phyloP scores from a whole-genome alignment of 2,329 filamentous ascomycete genomes.

The Cladosporium sp. region DNA sequence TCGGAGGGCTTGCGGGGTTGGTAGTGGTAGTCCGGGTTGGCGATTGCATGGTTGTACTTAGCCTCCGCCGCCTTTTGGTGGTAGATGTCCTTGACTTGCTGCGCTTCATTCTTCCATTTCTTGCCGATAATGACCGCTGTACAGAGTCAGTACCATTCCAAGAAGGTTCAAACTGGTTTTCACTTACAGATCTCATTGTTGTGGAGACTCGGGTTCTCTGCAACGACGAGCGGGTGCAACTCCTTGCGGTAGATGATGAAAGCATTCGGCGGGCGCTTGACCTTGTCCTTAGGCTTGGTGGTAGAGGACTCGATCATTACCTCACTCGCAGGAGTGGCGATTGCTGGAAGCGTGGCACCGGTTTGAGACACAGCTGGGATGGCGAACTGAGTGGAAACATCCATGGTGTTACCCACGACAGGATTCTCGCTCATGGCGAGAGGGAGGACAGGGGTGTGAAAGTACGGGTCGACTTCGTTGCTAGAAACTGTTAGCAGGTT shows the following conservation, averaged over 20 bases:
- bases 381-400: neutral
- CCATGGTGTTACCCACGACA: neutral
- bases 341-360: neutral
- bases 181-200: slow-evolving; percentile 45
- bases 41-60: slow-evolving; percentile 37
- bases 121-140: slow-evolving; percentile 39
- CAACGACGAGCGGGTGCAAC: slow-evolving; percentile 34
- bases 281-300: slow-evolving; percentile 23
- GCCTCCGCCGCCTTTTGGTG: slow-evolving; percentile 36
- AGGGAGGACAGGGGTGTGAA: neutral
- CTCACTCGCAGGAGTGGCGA: neutral
- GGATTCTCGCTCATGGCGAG: neutral
- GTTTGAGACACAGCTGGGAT: neutral
- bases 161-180: neutral
- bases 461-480: neutral
- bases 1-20: slow-evolving; percentile 44
- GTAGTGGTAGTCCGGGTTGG: slow-evolving; percentile 44
- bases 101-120: slow-evolving; percentile 38
- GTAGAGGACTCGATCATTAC: neutral
- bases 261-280: slow-evolving; percentile 43
- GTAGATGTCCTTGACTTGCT: slow-evolving; percentile 35
- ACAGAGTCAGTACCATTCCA: slow-evolving; percentile 15
- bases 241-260: slow-evolving; percentile 45
- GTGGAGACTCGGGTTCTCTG: slow-evolving; percentile 36
- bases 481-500: neutral